These are phyloP conservation scores for Leishmania lainsoni DNA, from an alignment of 208 protist genomes.

Conservation along the genomic window DNA sequence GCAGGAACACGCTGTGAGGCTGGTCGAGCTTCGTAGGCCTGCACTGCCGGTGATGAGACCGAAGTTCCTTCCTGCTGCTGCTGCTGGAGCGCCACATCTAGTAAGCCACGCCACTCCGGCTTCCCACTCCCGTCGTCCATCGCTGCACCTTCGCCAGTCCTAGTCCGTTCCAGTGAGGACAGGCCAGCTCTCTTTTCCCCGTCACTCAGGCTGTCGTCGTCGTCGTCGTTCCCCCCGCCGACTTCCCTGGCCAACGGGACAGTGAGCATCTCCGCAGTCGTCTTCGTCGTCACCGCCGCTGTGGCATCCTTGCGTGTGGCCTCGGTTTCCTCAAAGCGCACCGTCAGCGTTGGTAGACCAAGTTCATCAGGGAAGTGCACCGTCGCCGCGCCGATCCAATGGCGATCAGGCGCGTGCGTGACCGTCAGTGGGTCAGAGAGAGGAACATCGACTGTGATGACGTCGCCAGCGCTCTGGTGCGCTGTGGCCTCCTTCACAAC, in stretches of 20 bases:
- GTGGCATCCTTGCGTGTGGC: constrained; percentile 10
- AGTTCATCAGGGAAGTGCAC: constrained; percentile 76
- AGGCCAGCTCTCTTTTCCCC: neutral
- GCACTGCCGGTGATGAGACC: neutral
- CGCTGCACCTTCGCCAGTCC: neutral
- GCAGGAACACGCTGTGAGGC: neutral
- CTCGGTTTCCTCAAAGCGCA: constrained; percentile 44
- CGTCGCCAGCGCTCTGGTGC: neutral
- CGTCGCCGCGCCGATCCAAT: constrained; percentile 25
- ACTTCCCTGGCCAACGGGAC: constrained; percentile 26
- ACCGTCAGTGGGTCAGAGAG: constrained; percentile 27
- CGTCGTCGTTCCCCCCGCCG: constrained; percentile 21
- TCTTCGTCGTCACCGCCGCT: constrained; percentile 35
- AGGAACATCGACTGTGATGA: constrained; percentile 25
- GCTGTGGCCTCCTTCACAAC: constrained; percentile 8
- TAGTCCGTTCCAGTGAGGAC: neutral
- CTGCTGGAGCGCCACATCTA: constrained; percentile 42
- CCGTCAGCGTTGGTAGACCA: constrained; percentile 43
- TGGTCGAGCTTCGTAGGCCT: constrained; percentile 3
- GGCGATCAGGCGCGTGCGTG: constrained; percentile 22
- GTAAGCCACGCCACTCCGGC: constrained; percentile 37
- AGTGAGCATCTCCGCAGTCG: constrained; percentile 52
- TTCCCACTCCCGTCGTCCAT: neutral
- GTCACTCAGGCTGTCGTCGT: constrained; percentile 2
- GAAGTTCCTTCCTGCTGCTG: constrained; percentile 4